Conservation (phyloP, 768 basidiomycete species). For the Cantharellus cinnabarinus region DNA sequence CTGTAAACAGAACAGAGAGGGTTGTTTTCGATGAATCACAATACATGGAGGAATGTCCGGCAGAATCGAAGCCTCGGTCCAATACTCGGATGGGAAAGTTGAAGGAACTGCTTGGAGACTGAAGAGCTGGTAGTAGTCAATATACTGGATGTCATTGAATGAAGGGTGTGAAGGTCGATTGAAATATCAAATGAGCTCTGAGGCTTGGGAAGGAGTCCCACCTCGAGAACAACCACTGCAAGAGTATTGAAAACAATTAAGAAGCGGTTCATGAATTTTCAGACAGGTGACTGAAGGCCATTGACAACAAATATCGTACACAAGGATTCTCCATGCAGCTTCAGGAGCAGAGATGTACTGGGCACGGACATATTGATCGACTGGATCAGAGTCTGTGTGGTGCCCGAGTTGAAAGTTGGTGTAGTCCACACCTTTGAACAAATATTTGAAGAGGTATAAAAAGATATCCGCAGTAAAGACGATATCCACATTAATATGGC, state of each 20-base stretch:
- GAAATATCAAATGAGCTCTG: slow-evolving; percentile 2
- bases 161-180: background rate
- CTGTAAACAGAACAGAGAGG: slow-evolving; percentile 1
- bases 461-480: background rate
- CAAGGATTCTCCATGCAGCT: slow-evolving; percentile 7
- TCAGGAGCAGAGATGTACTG: slow-evolving; percentile 9
- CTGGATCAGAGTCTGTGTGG: slow-evolving; percentile 3
- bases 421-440: slow-evolving; percentile 7
- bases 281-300: slow-evolving; percentile 3
- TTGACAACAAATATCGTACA: slow-evolving; percentile 2
- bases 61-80: background rate
- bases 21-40: background rate
- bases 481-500: slow-evolving; percentile 8
- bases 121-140: background rate
- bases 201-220: background rate
- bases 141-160: background rate
- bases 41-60: background rate
- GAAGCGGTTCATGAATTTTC: background rate
- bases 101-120: slow-evolving; percentile 9
- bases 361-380: slow-evolving; percentile 5
- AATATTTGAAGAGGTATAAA: slow-evolving; percentile 10
- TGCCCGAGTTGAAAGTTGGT: background rate
- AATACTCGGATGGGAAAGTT: background rate
- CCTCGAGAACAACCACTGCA: slow-evolving; percentile 2
- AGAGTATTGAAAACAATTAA: slow-evolving; percentile 1